A percentile compares a stretch with the other conserved stretches of the same genome.
phyloP scores from a whole-genome alignment of 169 alveolate genomes.

The Plasmodium knowlesi region DNA sequence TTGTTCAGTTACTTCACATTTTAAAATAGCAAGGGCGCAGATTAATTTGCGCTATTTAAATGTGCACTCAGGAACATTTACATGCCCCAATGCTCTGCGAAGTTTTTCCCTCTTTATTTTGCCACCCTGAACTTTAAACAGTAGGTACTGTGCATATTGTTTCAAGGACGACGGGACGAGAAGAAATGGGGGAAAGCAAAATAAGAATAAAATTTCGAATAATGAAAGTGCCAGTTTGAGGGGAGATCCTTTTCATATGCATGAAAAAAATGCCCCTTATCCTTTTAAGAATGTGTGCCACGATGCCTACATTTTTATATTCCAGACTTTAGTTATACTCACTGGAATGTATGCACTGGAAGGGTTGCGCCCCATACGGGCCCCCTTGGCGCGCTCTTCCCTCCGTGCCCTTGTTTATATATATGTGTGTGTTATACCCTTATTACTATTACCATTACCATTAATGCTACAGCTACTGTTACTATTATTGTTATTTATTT shows the following conservation, averaged over 20 bases:
- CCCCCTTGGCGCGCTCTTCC: not conserved
- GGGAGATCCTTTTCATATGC: conserved; percentile 27
- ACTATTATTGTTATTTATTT: not conserved
- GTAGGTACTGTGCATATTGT: conserved; percentile 4
- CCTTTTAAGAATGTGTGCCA: not conserved
- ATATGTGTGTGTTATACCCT: not conserved
- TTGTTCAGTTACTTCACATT: not conserved
- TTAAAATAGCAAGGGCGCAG: not conserved
- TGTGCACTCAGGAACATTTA: not conserved
- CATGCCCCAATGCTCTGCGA: not conserved
- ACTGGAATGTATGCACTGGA: not conserved
- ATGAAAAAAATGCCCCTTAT: conserved; percentile 31
- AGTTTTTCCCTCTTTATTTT: not conserved
- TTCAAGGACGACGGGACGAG: not conserved
- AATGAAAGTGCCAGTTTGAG: not conserved
- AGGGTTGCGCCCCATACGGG: not conserved
- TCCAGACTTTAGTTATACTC: not conserved
- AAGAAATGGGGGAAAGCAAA: not conserved
- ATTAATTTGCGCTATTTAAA: not conserved
- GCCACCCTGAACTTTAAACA: not conserved
- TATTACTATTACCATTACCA: not conserved
- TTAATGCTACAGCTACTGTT: not conserved
- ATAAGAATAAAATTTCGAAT: conserved; percentile 1
- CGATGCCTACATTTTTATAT: not conserved
- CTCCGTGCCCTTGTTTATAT: not conserved